A percentile compares a stretch with the other conserved stretches of the same genome.
phyloP scores from a whole-genome alignment of 768 basidiomycete genomes.

The Lentinula sp. region DNA sequence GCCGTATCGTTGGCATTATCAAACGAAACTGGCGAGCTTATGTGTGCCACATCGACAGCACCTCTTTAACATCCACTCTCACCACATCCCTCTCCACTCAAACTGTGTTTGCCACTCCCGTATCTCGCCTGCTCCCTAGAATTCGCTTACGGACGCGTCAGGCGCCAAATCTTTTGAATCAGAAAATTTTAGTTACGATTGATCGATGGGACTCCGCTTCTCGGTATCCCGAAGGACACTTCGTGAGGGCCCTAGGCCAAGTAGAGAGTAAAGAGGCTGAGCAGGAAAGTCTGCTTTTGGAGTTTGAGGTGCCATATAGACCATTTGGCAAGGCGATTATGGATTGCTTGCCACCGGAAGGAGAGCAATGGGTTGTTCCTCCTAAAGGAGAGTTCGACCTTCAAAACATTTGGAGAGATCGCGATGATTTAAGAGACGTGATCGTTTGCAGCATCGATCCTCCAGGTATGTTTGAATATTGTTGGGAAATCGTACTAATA shows the following conservation, averaged over 20 bases:
- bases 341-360: slow-evolving; percentile 84
- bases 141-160: slow-evolving; percentile 94
- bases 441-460: slow-evolving; percentile 97
- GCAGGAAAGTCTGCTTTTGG: slow-evolving; percentile 86
- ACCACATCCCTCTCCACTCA: slow-evolving; percentile 78
- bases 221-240: slow-evolving; percentile 94
- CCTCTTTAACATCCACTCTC: slow-evolving; percentile 76
- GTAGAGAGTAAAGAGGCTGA: slow-evolving; percentile 96
- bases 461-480: slow-evolving; percentile 48
- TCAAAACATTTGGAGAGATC: slow-evolving; percentile 62
- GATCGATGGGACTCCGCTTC: slow-evolving; percentile 87
- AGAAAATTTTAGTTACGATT: slow-evolving; percentile 95
- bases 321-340: slow-evolving; percentile 96
- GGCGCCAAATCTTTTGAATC: slow-evolving; percentile 78
- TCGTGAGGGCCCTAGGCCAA: slow-evolving; percentile 86
- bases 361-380: slow-evolving; percentile 91
- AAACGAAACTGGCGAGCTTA: slow-evolving; percentile 97
- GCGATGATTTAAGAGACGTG: slow-evolving; percentile 82
- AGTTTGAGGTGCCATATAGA: slow-evolving; percentile 93
- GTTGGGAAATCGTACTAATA: not conserved
- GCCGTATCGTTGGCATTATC: slow-evolving; percentile 84
- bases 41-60: slow-evolving; percentile 92
- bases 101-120: slow-evolving; percentile 91
- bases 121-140: slow-evolving; percentile 85
- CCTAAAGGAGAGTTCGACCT: slow-evolving; percentile 47